Evolutionary conservation across 371 early-diverging fungal species (phyloP), one percentile per base, ranked within the genome.

Genomic region (Nematocida sp.): DNA sequence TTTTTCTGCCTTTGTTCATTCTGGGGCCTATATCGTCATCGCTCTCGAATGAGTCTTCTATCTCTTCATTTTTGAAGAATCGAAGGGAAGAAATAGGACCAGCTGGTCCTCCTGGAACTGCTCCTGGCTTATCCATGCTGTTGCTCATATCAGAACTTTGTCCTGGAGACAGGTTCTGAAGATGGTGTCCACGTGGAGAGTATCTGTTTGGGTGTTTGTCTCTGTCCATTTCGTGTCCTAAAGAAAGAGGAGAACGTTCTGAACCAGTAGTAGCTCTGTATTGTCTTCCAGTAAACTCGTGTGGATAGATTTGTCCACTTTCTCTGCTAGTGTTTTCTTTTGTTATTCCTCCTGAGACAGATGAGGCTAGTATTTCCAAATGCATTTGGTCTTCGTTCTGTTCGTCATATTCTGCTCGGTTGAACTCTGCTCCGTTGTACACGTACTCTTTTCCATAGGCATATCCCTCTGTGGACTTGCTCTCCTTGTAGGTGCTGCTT

Each of bases 1-100:
- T 93, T 82, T 94, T 93, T 78, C 92, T 87, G 49, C 95, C 78
- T 58, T 75, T 78, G 31, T 5, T 74, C 29, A 34, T 23, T 17
- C 61, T 25, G 0, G 38, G 19, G 7, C 32, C 41, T 11, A 9
- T 29, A 4, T 31, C 57, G 19, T 70, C 61, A 5, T 70, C 74
- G 41, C 74, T 70, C 29, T 70, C 74, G 0, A 23, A 25, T 15
- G 74, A 70, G 27, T 70, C 74, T 4, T 70, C 74, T 17, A 61
- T 57, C 1, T 70, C 49, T 19, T 70, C 74, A 34, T 61, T 70
- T 21, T 61, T 34, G 53, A 70, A 60, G 58, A 70, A 35, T 7
- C 74, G 58, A 15, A 66, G 47, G 29, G 63, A 31, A 35, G 67
- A 53, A 35, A 66, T 58, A 3, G 54, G 25, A 15, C 46, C 7